Evolutionary conservation across 176 grass and related monocot species (phyloP).

Genomic region (Triticum urartu): DNA sequence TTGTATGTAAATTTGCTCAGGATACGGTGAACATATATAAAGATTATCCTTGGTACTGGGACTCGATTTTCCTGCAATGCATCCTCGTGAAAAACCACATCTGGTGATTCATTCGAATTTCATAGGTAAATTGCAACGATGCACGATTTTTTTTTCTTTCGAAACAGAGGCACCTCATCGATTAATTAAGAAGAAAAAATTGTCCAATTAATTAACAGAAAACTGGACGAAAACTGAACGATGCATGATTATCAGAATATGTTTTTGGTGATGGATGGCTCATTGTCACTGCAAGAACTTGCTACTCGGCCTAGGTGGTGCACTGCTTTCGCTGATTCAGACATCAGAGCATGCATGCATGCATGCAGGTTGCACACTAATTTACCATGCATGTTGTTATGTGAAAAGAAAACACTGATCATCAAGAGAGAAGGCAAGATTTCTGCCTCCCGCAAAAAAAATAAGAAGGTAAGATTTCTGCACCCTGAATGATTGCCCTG

Average conservation of each 20-base stretch:
- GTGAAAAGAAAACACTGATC: too few relatives aligned
- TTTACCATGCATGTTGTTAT: too few relatives aligned
- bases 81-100: not conserved
- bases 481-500: not conserved
- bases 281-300: not conserved
- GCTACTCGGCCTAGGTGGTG: not conserved
- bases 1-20: constrained; percentile 18
- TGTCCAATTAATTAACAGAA: too few relatives aligned
- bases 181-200: too few relatives aligned
- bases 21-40: not conserved
- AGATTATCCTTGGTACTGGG: not conserved
- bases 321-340: not conserved
- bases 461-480: not conserved
- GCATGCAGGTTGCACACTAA: not conserved
- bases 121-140: too few relatives aligned
- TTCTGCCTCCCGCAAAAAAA: too few relatives aligned
- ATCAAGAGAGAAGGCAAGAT: too few relatives aligned
- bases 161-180: too few relatives aligned
- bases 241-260: not conserved
- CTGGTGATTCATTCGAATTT: not conserved
- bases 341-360: not conserved
- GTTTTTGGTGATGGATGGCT: not conserved
- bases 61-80: not conserved
- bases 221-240: too few relatives aligned
- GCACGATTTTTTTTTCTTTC: too few relatives aligned